Evolutionary conservation across 225 moss, liverwort and hornwort species (phyloP).

Genomic region (Thuidium tamariscinum): DNA sequence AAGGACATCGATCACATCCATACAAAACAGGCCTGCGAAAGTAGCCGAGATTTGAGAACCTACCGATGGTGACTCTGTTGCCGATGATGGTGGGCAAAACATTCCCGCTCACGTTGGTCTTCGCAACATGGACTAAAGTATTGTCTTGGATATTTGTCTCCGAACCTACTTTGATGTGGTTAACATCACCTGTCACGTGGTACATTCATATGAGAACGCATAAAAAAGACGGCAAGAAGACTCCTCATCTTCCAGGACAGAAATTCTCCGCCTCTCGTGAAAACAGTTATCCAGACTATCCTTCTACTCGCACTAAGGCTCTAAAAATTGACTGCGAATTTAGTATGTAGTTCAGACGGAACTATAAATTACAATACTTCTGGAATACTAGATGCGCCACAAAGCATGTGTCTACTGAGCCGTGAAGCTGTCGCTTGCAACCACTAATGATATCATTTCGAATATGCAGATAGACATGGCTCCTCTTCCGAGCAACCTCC

Average conservation of each 20-base stretch:
- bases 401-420: background rate
- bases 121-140: slow-evolving; percentile 84
- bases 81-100: slow-evolving; percentile 68
- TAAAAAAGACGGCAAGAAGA: background rate
- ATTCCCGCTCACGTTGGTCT: slow-evolving; percentile 84
- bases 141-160: slow-evolving; percentile 99
- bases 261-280: background rate
- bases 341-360: background rate
- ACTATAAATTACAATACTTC: background rate
- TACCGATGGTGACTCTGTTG: slow-evolving; percentile 85
- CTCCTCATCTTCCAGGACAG: background rate
- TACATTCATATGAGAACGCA: background rate
- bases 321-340: background rate
- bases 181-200: slow-evolving; percentile 66
- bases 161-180: slow-evolving; percentile 43
- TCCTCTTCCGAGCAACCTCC: background rate
- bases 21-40: background rate
- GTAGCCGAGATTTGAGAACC: background rate
- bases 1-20: background rate
- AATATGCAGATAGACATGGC: background rate
- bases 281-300: background rate
- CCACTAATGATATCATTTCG: background rate
- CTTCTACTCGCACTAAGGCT: background rate
- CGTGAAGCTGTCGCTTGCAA: background rate
- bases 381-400: background rate